Evolutionary conservation across 768 basidiomycete species (phyloP).

Genomic region (Mycena belliarum): DNA sequence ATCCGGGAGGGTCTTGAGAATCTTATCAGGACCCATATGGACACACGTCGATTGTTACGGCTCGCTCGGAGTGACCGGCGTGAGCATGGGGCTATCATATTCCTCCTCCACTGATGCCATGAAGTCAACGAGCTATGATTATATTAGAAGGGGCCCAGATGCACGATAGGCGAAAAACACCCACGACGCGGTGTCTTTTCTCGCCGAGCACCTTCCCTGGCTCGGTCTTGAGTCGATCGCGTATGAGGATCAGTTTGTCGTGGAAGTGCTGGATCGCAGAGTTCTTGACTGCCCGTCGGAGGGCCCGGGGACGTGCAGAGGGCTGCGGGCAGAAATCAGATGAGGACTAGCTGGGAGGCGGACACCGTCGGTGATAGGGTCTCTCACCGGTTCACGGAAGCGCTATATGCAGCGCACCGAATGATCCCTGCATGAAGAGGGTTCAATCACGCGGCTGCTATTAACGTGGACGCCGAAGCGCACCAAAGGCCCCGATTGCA

Average conservation of each 20-base stretch:
- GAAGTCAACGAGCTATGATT: slow-evolving; percentile 64
- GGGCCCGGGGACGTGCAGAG: slow-evolving; percentile 51
- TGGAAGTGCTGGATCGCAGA: slow-evolving; percentile 83
- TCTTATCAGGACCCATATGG: neutral
- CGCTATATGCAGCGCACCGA: slow-evolving; percentile 52
- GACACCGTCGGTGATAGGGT: neutral
- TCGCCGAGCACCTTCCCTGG: slow-evolving; percentile 68
- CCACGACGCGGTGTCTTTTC: slow-evolving; percentile 30
- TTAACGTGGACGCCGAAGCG: slow-evolving; percentile 14
- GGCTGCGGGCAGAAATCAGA: slow-evolving; percentile 27
- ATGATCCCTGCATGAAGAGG: slow-evolving; percentile 42
- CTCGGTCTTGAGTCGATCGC: slow-evolving; percentile 74
- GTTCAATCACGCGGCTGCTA: too few species aligned
- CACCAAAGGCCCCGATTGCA: slow-evolving; percentile 55
- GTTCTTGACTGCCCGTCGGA: slow-evolving; percentile 37
- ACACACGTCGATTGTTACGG: neutral
- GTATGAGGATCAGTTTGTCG: slow-evolving; percentile 81
- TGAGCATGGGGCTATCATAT: slow-evolving; percentile 26
- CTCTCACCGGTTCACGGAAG: slow-evolving; percentile 37
- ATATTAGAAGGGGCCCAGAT: slow-evolving; percentile 65
- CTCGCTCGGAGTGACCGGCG: neutral
- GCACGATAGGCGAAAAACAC: slow-evolving; percentile 30
- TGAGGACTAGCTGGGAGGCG: neutral
- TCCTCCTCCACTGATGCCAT: slow-evolving; percentile 60
- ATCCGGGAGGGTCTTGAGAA: too few species aligned